A percentile compares a stretch with the other conserved stretches of the same genome.
Conservation (phyloP, 1,284 basidiomycete species). For the Malassezia caprae region DNA sequence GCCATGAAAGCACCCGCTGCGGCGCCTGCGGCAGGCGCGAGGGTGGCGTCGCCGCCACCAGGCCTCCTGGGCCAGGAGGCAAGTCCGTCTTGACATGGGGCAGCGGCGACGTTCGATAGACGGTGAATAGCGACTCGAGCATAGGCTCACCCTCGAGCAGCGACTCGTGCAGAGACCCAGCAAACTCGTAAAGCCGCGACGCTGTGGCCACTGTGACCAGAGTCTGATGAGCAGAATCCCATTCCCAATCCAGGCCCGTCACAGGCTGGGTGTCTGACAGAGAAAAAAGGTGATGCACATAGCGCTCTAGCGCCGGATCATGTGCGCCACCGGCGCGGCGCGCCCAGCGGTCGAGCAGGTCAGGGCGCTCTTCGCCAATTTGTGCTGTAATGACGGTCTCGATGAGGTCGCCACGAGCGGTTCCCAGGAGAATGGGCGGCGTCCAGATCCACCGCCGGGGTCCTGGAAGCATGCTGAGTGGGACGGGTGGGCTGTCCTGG, state of each 20-base stretch:
- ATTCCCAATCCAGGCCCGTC: conserved; percentile 27
- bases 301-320: conserved; percentile 24
- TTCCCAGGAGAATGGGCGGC: conserved; percentile 78
- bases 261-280: conserved; percentile 36
- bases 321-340: conserved; percentile 32
- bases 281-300: conserved; percentile 29
- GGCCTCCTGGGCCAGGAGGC: conserved; percentile 22
- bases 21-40: conserved; percentile 50
- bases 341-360: conserved; percentile 44
- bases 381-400: conserved; percentile 61
- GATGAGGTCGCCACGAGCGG: conserved; percentile 46
- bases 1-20: conserved; percentile 31
- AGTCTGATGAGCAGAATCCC: neutral
- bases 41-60: conserved; percentile 24
- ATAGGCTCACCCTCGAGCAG: neutral
- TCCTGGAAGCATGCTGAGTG: neutral
- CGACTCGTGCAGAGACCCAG: conserved; percentile 52
- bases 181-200: conserved; percentile 81
- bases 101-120: conserved; percentile 29
- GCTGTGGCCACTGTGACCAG: conserved; percentile 71
- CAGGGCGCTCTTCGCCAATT: conserved; percentile 21
- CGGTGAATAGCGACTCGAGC: conserved; percentile 37
- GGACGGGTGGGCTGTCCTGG: neutral
- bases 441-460: conserved; percentile 50
- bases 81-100: conserved; percentile 44